Base-by-base conservation (phyloP, 2,329 filamentous ascomycete genomes). In the Microdochium bolleyi region DNA sequence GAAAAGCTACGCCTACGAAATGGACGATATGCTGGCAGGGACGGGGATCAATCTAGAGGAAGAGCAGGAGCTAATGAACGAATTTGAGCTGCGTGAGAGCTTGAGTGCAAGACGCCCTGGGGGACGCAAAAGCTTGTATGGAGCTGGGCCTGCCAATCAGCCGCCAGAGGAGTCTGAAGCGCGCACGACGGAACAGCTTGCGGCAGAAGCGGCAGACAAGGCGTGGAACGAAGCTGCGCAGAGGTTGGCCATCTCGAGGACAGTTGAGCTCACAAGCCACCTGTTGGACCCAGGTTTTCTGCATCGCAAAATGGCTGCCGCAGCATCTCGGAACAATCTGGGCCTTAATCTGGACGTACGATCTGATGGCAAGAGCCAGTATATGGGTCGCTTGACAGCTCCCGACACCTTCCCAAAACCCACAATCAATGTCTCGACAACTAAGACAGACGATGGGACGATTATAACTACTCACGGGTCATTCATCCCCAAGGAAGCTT, bases 41-140 rank as follows among this genome's bases (percentile, higher is more conserved):
- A 92, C 90, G 16, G 91, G 90, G 50, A 90, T 96, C 57, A 89
- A 96, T 72, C 71, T 96, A 49, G 84, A 87, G 54, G 90, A 90
- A 58, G 92, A 96, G 67, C 89, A 95, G 63, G 88, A 91, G 60
- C 88, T 84, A 58, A 77, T 94, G 67, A 85, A 89, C 48, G 84
- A 83, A 54, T 75, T 83, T 51, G 73, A 83, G 59, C 69, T 76
- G 51, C 69, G 77, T 62, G 74, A 77, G 49, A 73, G 84, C 14
- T 80, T 79, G 55, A 72, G 73, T 14, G 71, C 81, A 22, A 80
- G 85, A 55, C 71, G 76, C 8, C 70, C 82, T 1, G 78, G 80
- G 13, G 67, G 73, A 41, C 79, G 79, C 57, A 70, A 74, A 5
- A 81, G 76, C 3, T 83, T 87, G 56, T 86, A 85, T 56, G 83